Evolutionary conservation across 495 filamentous ascomycete species (phyloP).

Genomic region (Xylaria acuta): DNA sequence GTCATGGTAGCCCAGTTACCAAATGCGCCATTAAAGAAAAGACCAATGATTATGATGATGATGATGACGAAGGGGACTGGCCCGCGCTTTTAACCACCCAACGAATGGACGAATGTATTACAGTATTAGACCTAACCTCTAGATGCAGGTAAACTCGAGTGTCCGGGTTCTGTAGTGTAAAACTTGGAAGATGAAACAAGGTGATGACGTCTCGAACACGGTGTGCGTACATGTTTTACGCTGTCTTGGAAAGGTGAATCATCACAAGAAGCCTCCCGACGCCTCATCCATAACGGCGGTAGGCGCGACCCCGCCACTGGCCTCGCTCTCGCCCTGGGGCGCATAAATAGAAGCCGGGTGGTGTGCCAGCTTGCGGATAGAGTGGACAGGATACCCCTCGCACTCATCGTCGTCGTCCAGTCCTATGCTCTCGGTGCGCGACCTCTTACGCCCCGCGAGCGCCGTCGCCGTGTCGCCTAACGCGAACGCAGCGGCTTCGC

Average conservation of each 20-base stretch:
- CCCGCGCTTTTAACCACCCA: not conserved
- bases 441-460: constrained; percentile 33
- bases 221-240: not conserved
- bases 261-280: constrained; percentile 2
- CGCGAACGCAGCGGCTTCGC: constrained; percentile 13
- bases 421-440: constrained; percentile 35
- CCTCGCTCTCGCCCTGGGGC: not conserved
- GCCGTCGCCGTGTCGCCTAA: not conserved
- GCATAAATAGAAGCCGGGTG: constrained; percentile 18
- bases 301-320: constrained; percentile 26
- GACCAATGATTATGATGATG: not conserved
- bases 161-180: not conserved
- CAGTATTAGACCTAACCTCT: not conserved
- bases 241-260: not conserved
- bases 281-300: constrained; percentile 39
- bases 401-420: constrained; percentile 28
- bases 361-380: constrained; percentile 39
- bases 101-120: not conserved
- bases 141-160: not conserved
- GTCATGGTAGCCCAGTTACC: not conserved
- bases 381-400: constrained; percentile 34
- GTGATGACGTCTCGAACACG: not conserved
- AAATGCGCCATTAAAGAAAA: not conserved
- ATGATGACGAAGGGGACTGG: not conserved
- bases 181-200: not conserved